These are phyloP conservation scores for Acacia acuminata DNA, from an alignment of 306 rosid species.

Conservation along the genomic window DNA sequence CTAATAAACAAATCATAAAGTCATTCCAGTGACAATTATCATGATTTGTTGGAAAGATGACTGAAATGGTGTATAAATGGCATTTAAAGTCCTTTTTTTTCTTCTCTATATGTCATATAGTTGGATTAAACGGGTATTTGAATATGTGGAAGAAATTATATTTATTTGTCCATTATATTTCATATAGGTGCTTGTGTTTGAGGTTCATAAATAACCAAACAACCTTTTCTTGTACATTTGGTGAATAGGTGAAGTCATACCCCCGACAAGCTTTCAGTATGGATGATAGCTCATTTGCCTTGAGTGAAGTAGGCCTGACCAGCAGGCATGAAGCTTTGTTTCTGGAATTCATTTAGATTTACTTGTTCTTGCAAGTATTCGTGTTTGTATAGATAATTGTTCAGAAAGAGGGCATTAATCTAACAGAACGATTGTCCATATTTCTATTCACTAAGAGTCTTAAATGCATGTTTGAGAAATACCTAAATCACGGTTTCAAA, in stretches of 20 bases:
- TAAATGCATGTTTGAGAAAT: too few relatives aligned
- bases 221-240: conserved; percentile 30
- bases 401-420: not conserved
- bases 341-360: conserved; percentile 64
- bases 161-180: not conserved
- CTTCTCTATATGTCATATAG: not conserved
- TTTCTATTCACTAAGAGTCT: not conserved
- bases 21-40: not conserved
- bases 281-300: conserved; percentile 48
- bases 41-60: not conserved
- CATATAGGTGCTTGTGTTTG: not conserved
- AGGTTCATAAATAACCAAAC: conserved; percentile 17
- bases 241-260: conserved; percentile 73
- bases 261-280: conserved; percentile 58
- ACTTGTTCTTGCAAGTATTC: conserved; percentile 12
- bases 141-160: not conserved
- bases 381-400: not conserved
- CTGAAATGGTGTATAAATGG: not conserved
- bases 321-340: conserved; percentile 84
- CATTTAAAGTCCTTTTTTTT: not conserved
- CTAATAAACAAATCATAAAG: not conserved
- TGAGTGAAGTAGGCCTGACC: conserved; percentile 74
- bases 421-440: not conserved
- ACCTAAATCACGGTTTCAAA: too few relatives aligned
- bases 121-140: not conserved